Evolutionary conservation across 2,329 filamentous ascomycete species (phyloP).

Genomic region (Aureobasidium subglaciale): DNA sequence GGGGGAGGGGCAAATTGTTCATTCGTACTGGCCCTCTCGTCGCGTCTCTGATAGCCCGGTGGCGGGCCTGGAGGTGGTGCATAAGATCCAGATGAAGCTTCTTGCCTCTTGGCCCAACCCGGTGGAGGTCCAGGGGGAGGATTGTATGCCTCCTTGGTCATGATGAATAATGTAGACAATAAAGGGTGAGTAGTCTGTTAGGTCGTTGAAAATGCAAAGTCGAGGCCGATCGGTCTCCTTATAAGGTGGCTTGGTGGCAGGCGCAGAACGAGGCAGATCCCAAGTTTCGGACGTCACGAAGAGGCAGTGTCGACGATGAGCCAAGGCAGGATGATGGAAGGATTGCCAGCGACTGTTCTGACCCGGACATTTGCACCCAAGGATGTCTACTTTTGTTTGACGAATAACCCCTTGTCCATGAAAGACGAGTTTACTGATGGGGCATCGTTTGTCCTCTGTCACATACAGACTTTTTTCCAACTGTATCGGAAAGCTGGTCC

Average conservation of each 20-base stretch:
- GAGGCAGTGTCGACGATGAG: conserved; percentile 4
- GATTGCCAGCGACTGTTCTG: neutral
- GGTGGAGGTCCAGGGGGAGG: conserved; percentile 29
- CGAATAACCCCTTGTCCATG: too few species aligned
- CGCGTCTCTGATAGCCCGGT: conserved; percentile 17
- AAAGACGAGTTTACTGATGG: too few species aligned
- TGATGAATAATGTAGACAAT: too few species aligned
- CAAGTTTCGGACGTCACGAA: neutral
- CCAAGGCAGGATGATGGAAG: conserved; percentile 12
- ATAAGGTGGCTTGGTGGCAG: conserved; percentile 6
- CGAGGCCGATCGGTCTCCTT: too few species aligned
- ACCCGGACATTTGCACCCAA: neutral
- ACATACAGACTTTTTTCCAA: too few species aligned
- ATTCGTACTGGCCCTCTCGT: neutral
- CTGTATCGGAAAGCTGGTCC: too few species aligned
- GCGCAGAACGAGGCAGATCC: neutral
- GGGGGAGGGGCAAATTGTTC: conserved; percentile 29
- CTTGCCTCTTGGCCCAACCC: conserved; percentile 17
- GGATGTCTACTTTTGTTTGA: too few species aligned
- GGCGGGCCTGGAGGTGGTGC: conserved; percentile 27
- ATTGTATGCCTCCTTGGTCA: conserved; percentile 22
- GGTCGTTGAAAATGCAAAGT: too few species aligned
- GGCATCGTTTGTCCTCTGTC: too few species aligned
- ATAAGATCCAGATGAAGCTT: conserved; percentile 18
- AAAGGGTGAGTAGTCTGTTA: too few species aligned